phyloP scores from a whole-genome alignment of 1,139 yeast genomes.

The Pichia norvegensis region DNA sequence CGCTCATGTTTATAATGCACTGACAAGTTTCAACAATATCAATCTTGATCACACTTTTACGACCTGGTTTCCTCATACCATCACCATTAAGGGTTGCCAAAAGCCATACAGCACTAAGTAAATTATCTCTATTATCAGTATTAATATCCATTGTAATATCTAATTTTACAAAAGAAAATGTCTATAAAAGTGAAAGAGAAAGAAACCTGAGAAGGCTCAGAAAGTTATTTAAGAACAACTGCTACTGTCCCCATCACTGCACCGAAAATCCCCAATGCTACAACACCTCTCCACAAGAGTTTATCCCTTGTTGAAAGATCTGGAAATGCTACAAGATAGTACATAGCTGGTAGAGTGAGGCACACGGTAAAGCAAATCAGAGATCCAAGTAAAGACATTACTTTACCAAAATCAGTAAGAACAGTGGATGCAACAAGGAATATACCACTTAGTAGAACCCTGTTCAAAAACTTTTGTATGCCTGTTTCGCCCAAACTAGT shows the following conservation, averaged over 20 bases:
- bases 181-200: neutral
- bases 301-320: conserved; percentile 26
- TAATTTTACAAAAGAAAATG: neutral
- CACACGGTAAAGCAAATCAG: conserved; percentile 77
- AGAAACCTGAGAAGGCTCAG: neutral
- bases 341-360: conserved; percentile 64
- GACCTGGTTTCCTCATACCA: conserved; percentile 2
- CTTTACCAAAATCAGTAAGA: conserved; percentile 71
- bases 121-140: neutral
- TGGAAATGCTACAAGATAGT: conserved; percentile 33
- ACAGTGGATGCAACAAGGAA: conserved; percentile 46
- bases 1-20: conserved; percentile 27
- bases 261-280: conserved; percentile 38
- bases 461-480: conserved; percentile 13
- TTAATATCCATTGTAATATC: neutral
- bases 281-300: conserved; percentile 37
- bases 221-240: conserved; percentile 16
- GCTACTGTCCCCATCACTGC: conserved; percentile 46
- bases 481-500: neutral
- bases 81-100: conserved; percentile 9
- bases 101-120: conserved; percentile 8
- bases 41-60: conserved; percentile 34
- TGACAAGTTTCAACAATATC: conserved; percentile 44
- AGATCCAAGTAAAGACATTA: conserved; percentile 78
- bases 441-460: conserved; percentile 22